Base-by-base conservation (phyloP, 75 land plant genomes). In the Adiantum capillusveneris region DNA sequence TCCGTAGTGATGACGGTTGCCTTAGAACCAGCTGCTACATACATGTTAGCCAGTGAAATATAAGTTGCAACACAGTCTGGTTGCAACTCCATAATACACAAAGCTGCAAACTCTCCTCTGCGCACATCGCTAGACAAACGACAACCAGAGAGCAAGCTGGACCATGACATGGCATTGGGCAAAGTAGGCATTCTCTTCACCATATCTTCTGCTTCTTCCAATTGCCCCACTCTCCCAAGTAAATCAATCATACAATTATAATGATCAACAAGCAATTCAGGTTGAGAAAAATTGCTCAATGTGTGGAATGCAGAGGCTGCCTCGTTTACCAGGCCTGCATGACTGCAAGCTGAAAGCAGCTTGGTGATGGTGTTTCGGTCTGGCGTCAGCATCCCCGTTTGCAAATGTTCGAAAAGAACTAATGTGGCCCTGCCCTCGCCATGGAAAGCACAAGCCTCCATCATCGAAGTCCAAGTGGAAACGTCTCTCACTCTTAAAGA, bases 11-110 rank as follows among this genome's bases (percentile, higher is more conserved):
- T n/a, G n/a, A n/a, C n/a, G n/a, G n/a, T n/a, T n/a, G n/a, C n/a
- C n/a, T n/a, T n/a, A n/a, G 37, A 3, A 34, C 37, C 37, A 60
- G 79, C 81, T 56, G 76, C 71, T 48, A 77, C 79, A 68, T 79
- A 79, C 79, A 76, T 76, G 42, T 83, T 79, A 28, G 82, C 73
- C 42, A 83, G 67, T 62, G 79, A 61, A 42, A 76, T 68, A 67
- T 79, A 83, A 37, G 79, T 70, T 28, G 79, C 82, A 12, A 79
- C 45, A 57, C 72, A 71, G 22, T 63, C 50, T 12, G 79, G 72
- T 53, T 57, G 63, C 70, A 69, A 65, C 18, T 69, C 71, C 31
- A 27, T 27, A 25, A 74, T 53, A 21, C 56, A 66, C 27, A 41
- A 39, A 30, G 77, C 77, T 49, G 70, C 70, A 59, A 72, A 54